A percentile compares a stretch with the other conserved stretches of the same genome.
These are phyloP conservation scores for Aspergillus sp. DNA, from an alignment of 2,329 filamentous ascomycete species.

Conservation along the genomic window DNA sequence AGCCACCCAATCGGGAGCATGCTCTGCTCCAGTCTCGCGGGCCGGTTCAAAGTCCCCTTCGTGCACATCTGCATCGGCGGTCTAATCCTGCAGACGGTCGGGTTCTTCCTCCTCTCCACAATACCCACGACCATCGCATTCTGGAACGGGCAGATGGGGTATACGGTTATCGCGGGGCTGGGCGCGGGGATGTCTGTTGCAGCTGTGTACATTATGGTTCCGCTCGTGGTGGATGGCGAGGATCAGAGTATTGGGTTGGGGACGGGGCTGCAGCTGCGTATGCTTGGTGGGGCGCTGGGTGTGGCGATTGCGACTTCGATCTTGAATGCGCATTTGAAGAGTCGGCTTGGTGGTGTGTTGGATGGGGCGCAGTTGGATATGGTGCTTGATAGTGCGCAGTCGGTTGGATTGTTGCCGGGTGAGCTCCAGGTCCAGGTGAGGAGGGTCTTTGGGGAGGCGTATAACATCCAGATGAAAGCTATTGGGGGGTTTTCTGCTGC, in stretches of 20 bases:
- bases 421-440: neutral
- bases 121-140: slow-evolving; percentile 13
- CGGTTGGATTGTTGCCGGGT: neutral
- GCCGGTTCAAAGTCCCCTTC: slow-evolving; percentile 14
- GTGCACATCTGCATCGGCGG: slow-evolving; percentile 15
- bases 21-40: slow-evolving; percentile 13
- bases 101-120: slow-evolving; percentile 18
- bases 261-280: slow-evolving; percentile 39
- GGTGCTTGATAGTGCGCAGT: slow-evolving; percentile 5
- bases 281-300: slow-evolving; percentile 39
- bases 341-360: neutral
- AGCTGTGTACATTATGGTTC: slow-evolving; percentile 18
- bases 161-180: slow-evolving; percentile 16
- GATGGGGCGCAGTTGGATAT: neutral
- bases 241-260: slow-evolving; percentile 38
- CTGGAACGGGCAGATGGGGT: slow-evolving; percentile 23
- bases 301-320: slow-evolving; percentile 36
- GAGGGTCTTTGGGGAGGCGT: slow-evolving; percentile 16
- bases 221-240: slow-evolving; percentile 13
- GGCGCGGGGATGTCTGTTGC: slow-evolving; percentile 15
- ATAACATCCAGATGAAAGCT: slow-evolving; percentile 20
- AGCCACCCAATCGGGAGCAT: slow-evolving; percentile 17
- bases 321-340: slow-evolving; percentile 4
- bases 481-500: slow-evolving; percentile 16
- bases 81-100: slow-evolving; percentile 12